Percentiles rank a stretch among this genome's conserved stretches.
These are phyloP conservation scores for Wickerhamomyces chambardii DNA, from an alignment of 805 yeast genomes.

Conservation along the genomic window DNA sequence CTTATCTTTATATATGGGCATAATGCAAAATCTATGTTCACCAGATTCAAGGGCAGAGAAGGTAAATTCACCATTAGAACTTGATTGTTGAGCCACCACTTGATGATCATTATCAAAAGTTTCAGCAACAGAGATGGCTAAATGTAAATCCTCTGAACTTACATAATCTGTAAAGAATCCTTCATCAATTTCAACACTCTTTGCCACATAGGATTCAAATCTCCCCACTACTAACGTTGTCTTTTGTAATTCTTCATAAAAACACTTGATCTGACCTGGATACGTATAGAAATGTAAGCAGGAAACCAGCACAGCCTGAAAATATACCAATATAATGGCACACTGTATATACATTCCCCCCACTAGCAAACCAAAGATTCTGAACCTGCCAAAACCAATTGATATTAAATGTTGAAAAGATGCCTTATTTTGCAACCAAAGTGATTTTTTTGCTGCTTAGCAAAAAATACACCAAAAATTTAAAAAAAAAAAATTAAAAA, in stretches of 20 bases:
- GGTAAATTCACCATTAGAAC: slow-evolving; percentile 56
- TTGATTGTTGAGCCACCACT: slow-evolving; percentile 59
- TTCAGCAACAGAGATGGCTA: slow-evolving; percentile 70
- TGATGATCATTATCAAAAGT: slow-evolving; percentile 78
- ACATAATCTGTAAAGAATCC: slow-evolving; percentile 32
- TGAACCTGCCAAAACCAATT: too few relatives aligned
- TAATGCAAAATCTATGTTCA: slow-evolving; percentile 77
- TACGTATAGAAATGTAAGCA: slow-evolving; percentile 67
- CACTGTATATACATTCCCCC: too few relatives aligned
- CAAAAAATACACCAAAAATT: too few relatives aligned
- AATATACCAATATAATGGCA: too few relatives aligned
- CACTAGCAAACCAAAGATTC: too few relatives aligned
- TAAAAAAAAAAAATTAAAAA: too few relatives aligned
- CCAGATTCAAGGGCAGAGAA: slow-evolving; percentile 81
- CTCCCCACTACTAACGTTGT: slow-evolving; percentile 77
- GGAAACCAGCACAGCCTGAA: slow-evolving; percentile 1
- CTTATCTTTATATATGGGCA: slow-evolving; percentile 34
- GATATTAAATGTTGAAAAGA: too few relatives aligned
- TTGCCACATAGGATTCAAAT: slow-evolving; percentile 68
- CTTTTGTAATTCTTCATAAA: slow-evolving; percentile 69
- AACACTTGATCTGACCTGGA: slow-evolving; percentile 73
- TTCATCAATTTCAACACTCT: too few relatives aligned
- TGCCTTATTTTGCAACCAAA: too few relatives aligned
- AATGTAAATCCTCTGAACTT: slow-evolving; percentile 44
- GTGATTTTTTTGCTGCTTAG: too few relatives aligned